Evolutionary conservation across 805 yeast species (phyloP).

Genomic region (Cyberlindnera maritima): DNA sequence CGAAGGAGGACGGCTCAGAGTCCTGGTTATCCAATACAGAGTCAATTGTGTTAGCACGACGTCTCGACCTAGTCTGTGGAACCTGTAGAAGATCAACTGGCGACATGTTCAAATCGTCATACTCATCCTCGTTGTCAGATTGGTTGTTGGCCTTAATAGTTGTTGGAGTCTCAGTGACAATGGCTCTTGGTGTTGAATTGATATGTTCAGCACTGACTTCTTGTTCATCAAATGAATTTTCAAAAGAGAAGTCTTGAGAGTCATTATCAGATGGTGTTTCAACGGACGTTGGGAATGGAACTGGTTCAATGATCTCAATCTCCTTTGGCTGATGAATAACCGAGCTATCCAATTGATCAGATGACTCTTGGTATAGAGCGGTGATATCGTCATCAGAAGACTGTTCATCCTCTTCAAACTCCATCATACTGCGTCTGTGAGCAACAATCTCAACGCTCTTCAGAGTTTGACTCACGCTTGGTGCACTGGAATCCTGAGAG

Average conservation of each 20-base stretch:
- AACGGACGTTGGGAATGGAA: conserved; percentile 4
- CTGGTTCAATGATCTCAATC: background rate
- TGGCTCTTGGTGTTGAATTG: conserved; percentile 9
- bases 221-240: conserved; percentile 16
- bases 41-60: conserved; percentile 30
- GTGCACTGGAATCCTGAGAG: background rate
- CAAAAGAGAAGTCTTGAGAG: conserved; percentile 22
- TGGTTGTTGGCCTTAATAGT: conserved; percentile 12
- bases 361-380: conserved; percentile 21
- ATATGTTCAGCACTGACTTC: conserved; percentile 10
- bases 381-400: conserved; percentile 29
- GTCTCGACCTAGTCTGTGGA: conserved; percentile 10
- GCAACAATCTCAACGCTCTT: conserved; percentile 32
- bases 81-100: conserved; percentile 6
- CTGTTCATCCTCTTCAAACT: conserved; percentile 20
- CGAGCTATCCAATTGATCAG: conserved; percentile 9
- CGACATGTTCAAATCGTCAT: conserved; percentile 18
- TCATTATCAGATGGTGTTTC: background rate
- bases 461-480: conserved; percentile 13
- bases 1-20: conserved; percentile 33
- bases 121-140: conserved; percentile 23
- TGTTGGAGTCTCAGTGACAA: conserved; percentile 14
- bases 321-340: conserved; percentile 1
- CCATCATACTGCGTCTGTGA: conserved; percentile 29
- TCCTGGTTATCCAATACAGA: conserved; percentile 32